phyloP scores from a whole-genome alignment of 345 rosid genomes.

The Gossypium herbaceum region DNA sequence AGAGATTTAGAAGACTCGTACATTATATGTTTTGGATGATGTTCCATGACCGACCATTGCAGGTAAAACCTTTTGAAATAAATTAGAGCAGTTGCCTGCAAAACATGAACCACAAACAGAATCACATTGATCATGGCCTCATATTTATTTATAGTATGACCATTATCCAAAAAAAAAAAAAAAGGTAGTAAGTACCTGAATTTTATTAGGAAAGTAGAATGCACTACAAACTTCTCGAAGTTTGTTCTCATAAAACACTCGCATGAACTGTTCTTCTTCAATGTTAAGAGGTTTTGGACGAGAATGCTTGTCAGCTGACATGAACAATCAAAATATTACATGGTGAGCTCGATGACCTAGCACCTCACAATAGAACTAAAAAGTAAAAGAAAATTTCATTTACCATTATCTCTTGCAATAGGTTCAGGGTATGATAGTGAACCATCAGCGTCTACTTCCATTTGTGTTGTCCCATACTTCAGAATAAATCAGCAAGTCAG shows the following conservation, averaged over 20 bases:
- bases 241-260: constrained; percentile 81
- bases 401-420: constrained; percentile 51
- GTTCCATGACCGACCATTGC: constrained; percentile 99
- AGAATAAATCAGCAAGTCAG: constrained; percentile 19
- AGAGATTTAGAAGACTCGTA: constrained; percentile 33
- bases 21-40: constrained; percentile 93
- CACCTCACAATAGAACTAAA: not conserved
- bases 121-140: not conserved
- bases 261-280: constrained; percentile 90
- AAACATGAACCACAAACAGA: constrained; percentile 21
- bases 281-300: constrained; percentile 70
- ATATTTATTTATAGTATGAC: not conserved
- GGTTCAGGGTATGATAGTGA: constrained; percentile 64
- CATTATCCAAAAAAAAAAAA: not conserved
- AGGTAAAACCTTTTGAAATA: constrained; percentile 96
- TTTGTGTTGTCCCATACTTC: constrained; percentile 76
- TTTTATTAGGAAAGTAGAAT: constrained; percentile 90
- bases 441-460: constrained; percentile 89
- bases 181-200: constrained; percentile 55
- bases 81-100: constrained; percentile 90
- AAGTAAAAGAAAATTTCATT: not conserved
- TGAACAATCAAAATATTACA: constrained; percentile 1
- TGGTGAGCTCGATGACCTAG: not conserved
- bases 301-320: constrained; percentile 72
- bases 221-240: constrained; percentile 96